These are phyloP conservation scores for Xylaria hypoxylon DNA, from an alignment of 2,329 filamentous ascomycete genomes.

Conservation along the genomic window DNA sequence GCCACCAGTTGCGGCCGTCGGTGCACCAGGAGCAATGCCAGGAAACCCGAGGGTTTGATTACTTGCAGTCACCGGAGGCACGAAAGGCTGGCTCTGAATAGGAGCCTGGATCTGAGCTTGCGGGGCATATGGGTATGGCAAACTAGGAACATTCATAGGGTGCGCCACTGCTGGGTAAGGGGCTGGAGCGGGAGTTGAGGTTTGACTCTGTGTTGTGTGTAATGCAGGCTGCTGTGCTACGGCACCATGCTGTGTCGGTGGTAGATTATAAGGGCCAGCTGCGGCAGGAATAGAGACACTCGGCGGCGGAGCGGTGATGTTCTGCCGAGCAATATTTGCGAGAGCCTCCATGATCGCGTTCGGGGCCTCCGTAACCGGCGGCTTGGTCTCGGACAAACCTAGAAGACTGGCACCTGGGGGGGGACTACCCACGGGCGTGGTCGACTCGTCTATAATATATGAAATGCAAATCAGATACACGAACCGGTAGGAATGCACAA, in stretches of 20 bases:
- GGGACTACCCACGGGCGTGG: conserved; percentile 76
- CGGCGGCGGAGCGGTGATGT: conserved; percentile 62
- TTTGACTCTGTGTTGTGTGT: conserved; percentile 45
- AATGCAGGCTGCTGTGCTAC: conserved; percentile 42
- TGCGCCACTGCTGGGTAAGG: conserved; percentile 61
- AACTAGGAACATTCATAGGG: conserved; percentile 68
- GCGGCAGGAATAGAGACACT: conserved; percentile 57
- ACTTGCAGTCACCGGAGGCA: conserved; percentile 52
- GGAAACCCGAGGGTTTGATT: conserved; percentile 55
- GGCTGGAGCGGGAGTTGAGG: conserved; percentile 50
- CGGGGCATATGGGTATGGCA: conserved; percentile 61
- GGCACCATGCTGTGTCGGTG: conserved; percentile 43
- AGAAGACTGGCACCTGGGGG: conserved; percentile 59
- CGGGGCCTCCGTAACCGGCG: conserved; percentile 57
- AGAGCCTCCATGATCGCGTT: conserved; percentile 80
- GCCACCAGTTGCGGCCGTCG: conserved; percentile 52
- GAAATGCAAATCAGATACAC: conserved; percentile 56
- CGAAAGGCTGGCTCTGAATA: conserved; percentile 49
- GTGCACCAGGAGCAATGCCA: conserved; percentile 52
- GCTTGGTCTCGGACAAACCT: conserved; percentile 49
- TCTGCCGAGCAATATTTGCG: conserved; percentile 83
- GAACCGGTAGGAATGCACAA: conserved; percentile 25
- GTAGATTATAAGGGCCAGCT: conserved; percentile 44
- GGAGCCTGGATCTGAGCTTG: conserved; percentile 54
- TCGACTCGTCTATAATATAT: conserved; percentile 72